Evolutionary conservation across 495 filamentous ascomycete species (phyloP).

Genomic region (Stereocaulon alpinum): DNA sequence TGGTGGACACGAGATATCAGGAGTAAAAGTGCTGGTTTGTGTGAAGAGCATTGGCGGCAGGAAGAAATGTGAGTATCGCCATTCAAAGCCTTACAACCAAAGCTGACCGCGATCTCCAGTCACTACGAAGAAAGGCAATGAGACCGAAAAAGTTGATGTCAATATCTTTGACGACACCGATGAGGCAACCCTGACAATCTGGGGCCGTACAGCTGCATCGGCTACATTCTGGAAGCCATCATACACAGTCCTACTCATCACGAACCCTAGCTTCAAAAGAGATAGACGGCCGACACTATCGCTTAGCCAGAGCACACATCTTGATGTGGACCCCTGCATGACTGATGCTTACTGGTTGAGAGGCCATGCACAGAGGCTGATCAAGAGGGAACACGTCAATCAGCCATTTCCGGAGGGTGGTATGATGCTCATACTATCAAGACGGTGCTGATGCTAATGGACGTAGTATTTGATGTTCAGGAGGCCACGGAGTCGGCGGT

Average conservation of each 20-base stretch:
- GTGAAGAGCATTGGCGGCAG: constrained; percentile 38
- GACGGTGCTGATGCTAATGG: constrained; percentile 1
- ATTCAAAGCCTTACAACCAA: neutral
- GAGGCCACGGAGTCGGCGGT: constrained; percentile 31
- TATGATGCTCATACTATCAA: constrained; percentile 11
- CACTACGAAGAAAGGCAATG: constrained; percentile 35
- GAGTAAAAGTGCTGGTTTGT: constrained; percentile 33
- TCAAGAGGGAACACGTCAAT: constrained; percentile 43
- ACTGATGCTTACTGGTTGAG: constrained; percentile 49
- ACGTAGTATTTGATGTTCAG: constrained; percentile 40
- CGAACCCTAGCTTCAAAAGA: constrained; percentile 37
- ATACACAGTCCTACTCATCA: constrained; percentile 47
- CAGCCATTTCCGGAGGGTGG: constrained; percentile 39
- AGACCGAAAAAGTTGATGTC: constrained; percentile 39
- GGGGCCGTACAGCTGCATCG: constrained; percentile 39
- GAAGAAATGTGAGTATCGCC: constrained; percentile 25
- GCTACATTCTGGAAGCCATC: constrained; percentile 41
- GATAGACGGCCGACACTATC: constrained; percentile 31
- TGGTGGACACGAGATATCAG: constrained; percentile 32
- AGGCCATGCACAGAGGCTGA: constrained; percentile 37
- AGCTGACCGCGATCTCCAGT: constrained; percentile 23
- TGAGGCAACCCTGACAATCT: constrained; percentile 43
- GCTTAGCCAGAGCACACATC: constrained; percentile 35
- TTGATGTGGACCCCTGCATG: constrained; percentile 50
- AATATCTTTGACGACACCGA: constrained; percentile 51